phyloP scores from a whole-genome alignment of 306 rosid species.

The Sicyos edulis region DNA sequence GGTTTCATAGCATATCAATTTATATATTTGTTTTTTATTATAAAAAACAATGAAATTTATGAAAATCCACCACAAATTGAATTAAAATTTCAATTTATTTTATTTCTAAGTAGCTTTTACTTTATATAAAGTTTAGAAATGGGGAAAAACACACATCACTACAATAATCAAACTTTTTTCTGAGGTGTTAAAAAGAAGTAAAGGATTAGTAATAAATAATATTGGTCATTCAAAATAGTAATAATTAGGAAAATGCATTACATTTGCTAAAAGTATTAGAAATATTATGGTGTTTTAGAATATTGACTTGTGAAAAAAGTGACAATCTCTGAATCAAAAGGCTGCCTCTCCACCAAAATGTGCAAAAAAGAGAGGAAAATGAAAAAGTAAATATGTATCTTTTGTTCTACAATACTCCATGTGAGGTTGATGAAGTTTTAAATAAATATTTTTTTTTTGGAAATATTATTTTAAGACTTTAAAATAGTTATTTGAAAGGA shows the following conservation, averaged over 20 bases:
- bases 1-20: too few species aligned
- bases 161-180: neutral
- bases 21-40: too few species aligned
- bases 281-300: neutral
- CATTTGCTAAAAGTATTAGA: neutral
- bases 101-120: neutral
- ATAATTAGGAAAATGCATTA: neutral
- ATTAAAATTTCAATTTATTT: neutral
- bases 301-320: slow-evolving; percentile 11
- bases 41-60: too few species aligned
- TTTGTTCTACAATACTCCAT: neutral
- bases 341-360: neutral
- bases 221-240: neutral
- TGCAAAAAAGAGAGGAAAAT: neutral
- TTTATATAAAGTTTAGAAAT: neutral
- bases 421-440: neutral
- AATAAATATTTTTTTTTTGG: neutral
- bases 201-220: neutral
- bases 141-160: neutral
- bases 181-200: neutral
- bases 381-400: neutral
- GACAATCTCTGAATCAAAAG: neutral
- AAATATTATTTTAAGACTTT: neutral
- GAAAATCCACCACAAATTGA: neutral
- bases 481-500: neutral